phyloP scores from a whole-genome alignment of 2,329 filamentous ascomycete genomes.

The Aquanectria penicillioides region DNA sequence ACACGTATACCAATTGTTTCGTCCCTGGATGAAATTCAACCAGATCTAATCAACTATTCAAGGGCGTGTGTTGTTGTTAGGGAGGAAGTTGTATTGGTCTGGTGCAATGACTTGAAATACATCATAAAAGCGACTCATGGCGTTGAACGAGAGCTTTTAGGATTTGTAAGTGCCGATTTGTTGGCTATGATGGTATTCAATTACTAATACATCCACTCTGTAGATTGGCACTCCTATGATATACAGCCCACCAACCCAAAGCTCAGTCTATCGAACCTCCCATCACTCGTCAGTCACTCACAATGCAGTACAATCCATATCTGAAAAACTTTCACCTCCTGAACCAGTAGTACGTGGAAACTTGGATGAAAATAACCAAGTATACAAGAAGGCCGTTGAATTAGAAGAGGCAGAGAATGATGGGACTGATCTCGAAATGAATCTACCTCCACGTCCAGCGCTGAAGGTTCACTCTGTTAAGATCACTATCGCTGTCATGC shows the following conservation, averaged over 20 bases:
- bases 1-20: constrained; percentile 36
- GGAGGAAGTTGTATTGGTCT: constrained; percentile 37
- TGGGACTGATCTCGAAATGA: constrained; percentile 35
- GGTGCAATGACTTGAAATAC: constrained; percentile 36
- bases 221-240: too few relatives aligned
- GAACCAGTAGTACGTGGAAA: constrained; percentile 39
- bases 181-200: too few relatives aligned
- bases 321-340: constrained; percentile 26
- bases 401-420: constrained; percentile 38
- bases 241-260: background rate
- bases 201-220: too few relatives aligned
- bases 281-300: constrained; percentile 35
- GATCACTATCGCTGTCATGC: constrained; percentile 38
- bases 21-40: constrained; percentile 29
- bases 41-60: constrained; percentile 23
- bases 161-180: constrained; percentile 28
- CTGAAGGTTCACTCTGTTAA: constrained; percentile 36
- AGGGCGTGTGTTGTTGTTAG: constrained; percentile 35
- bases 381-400: constrained; percentile 37
- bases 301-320: constrained; percentile 34
- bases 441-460: constrained; percentile 30
- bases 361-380: constrained; percentile 38
- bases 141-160: constrained; percentile 39
- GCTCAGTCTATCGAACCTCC: constrained; percentile 34
- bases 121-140: constrained; percentile 38